Evolutionary conservation across 2,329 filamentous ascomycete genomes (phyloP), one percentile per base, ranked within the genome.

Genomic region (Zalaria sp.): DNA sequence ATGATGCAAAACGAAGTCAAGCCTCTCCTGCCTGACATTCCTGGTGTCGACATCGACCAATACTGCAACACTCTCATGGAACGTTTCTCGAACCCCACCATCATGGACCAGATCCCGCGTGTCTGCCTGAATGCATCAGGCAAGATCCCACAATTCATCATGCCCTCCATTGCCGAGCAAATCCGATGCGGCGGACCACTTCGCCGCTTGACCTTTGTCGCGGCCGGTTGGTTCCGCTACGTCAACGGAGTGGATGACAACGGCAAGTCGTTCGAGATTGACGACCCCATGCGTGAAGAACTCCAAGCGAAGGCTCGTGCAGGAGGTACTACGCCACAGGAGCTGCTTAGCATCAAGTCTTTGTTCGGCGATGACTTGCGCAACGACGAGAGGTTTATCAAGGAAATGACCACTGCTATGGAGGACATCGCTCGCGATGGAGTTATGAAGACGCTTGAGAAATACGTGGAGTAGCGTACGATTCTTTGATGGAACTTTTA

Each of bases 1-100:
- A 71, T 72, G 68, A 72, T 72, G 69, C 67, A 72, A 46, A 50
- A 68, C 34, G 69, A 73, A 55, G 68, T 72, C 43, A 71, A 71
- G 59, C 69, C 69, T 0, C 58, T 69, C 10, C 57, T 73, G 31
- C 69, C 69, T 25, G 61, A 61, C 5, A 73, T 73, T 32, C 59
- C 61, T 0, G 69, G 67, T 32, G 68, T 72, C 45, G 55, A 69
- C 49, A 65, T 73, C 40, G 68, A 73, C 48, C 48, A 67, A 49
- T 73, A 73, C 57, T 71, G 67, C 61, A 57, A 63, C 46, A 72
- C 68, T 0, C 64, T 73, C 36, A 65, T 73, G 46, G 67, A 70
- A 55, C 69, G 69, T 32, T 73, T 73, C 60, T 66, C 67, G 52
- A 73, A 73, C 66, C 68, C 70, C 0, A 71, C 69, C 41, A 72